Conservation (phyloP, 192 early-diverging fungal species). For the Lobosporangium transversale region DNA sequence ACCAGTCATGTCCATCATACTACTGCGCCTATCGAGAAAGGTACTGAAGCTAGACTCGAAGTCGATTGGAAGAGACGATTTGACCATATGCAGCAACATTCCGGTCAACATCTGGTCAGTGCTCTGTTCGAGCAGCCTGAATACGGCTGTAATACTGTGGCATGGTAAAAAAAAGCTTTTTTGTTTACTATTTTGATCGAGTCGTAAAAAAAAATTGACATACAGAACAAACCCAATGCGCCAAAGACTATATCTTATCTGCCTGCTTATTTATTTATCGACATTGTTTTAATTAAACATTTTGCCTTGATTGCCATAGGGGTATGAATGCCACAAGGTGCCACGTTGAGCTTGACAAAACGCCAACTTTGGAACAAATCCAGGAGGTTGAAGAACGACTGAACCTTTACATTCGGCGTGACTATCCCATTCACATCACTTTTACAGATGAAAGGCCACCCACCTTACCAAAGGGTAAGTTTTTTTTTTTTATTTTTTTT, state of each 20-base stretch:
- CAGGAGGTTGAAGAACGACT: constrained; percentile 60
- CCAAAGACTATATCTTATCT: too few relatives aligned
- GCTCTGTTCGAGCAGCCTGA: constrained; percentile 70
- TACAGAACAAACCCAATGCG: too few relatives aligned
- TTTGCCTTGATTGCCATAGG: too few relatives aligned
- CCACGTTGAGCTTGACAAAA: constrained; percentile 69
- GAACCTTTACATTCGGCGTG: constrained; percentile 65
- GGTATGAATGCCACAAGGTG: constrained; percentile 62
- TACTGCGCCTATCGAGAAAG: constrained; percentile 57
- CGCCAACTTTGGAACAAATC: constrained; percentile 56
- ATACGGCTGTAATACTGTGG: constrained; percentile 68
- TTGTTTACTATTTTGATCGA: too few relatives aligned
- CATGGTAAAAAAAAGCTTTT: constrained; percentile 61
- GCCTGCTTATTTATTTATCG: too few relatives aligned
- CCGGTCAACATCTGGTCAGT: constrained; percentile 78
- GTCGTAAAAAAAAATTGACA: too few relatives aligned
- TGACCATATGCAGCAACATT: constrained; percentile 83
- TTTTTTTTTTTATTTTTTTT: not conserved
- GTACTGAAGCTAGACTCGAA: constrained; percentile 57
- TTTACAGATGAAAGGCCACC: constrained; percentile 60
- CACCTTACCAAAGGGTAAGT: constrained; percentile 61
- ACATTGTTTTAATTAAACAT: too few relatives aligned
- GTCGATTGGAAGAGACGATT: constrained; percentile 74
- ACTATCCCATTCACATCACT: constrained; percentile 58
- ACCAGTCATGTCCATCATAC: constrained; percentile 70